Conservation (phyloP, 2,329 filamentous ascomycete species). For the Fusarium dlaminii region DNA sequence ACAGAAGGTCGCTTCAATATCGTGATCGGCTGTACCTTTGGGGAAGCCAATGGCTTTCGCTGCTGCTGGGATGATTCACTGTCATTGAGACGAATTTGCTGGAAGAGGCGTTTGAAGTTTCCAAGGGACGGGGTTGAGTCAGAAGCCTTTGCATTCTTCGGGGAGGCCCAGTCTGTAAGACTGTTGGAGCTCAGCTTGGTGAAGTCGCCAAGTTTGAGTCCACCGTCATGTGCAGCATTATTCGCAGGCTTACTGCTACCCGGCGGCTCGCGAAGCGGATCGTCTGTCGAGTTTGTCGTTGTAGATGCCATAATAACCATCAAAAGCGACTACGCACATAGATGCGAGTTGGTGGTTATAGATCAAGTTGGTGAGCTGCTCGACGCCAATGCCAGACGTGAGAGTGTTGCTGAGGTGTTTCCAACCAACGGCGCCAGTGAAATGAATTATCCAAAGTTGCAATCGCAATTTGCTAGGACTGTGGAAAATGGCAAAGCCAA, state of each 20-base stretch:
- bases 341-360: neutral
- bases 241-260: slow-evolving; percentile 3
- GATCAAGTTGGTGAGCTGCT: neutral
- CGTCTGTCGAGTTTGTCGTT: slow-evolving; percentile 18
- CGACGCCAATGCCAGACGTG: slow-evolving; percentile 2
- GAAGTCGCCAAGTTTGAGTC: slow-evolving; percentile 30
- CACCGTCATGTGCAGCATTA: neutral
- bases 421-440: neutral
- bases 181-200: slow-evolving; percentile 5
- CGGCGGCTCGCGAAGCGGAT: slow-evolving; percentile 28
- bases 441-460: neutral
- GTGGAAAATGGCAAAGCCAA: neutral
- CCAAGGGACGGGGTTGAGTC: slow-evolving; percentile 14
- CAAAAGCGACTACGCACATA: slow-evolving; percentile 13
- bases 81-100: slow-evolving; percentile 16
- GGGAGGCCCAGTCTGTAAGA: slow-evolving; percentile 11
- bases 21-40: slow-evolving; percentile 6
- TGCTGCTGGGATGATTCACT: neutral
- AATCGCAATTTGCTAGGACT: neutral
- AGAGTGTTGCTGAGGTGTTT: neutral
- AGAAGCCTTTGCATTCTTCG: neutral
- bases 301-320: slow-evolving; percentile 23
- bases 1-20: slow-evolving; percentile 9
- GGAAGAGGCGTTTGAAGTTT: slow-evolving; percentile 31
- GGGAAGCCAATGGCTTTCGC: neutral